Base-by-base conservation (phyloP, 352 stramenopile species). In the Aphanomyces euteiches region DNA sequence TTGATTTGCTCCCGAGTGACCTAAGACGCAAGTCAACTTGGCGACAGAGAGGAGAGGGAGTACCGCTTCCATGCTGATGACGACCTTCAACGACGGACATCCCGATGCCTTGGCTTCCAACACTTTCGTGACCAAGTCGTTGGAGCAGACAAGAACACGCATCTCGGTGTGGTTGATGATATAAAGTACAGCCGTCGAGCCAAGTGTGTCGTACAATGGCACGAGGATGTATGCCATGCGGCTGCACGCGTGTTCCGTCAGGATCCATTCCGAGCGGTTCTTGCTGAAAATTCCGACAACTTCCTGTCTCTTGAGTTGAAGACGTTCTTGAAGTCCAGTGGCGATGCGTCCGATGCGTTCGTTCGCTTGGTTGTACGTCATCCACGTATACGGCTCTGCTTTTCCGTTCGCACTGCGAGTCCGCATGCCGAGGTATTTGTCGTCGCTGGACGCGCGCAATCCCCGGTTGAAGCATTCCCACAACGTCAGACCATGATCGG, bases 91-190 rank as follows among this genome's bases (percentile, higher is more conserved):
- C 56, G 66, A 79, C 1, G 79, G 81, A 54, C 82, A 90, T 12
- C 69, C 66, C 28, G 28, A 28, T 6, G 79, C 66, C 66, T 78
- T 84, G 65, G 79, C 83, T 40, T 85, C 74, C 57, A 92, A 77
- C 4, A 92, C 67, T n/a, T 81, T 74, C 21, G 79, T 70, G 63
- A 90, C 82, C 71, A 89, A 82, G 43, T 87, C 81, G 8, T 74
- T 67, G 7, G 75, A 81, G 17, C 80, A 88, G 53, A 90, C 80
- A 0, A 92, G 38, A n/a, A 85, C 78, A 4, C 73, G 74, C 28
- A 90, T 53, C 70, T 89, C 79, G 17, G 86, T 89, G 70, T 94
- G 84, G 75, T 90, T 89, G 41, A 84, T 72, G 47, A 94, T 90
- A 66, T 72, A 90, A 17, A 82, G 82, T 54, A 90, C 78, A 0